These are phyloP conservation scores for Hypoxylon sp. DNA, from an alignment of 2,329 filamentous ascomycete species.

Conservation along the genomic window DNA sequence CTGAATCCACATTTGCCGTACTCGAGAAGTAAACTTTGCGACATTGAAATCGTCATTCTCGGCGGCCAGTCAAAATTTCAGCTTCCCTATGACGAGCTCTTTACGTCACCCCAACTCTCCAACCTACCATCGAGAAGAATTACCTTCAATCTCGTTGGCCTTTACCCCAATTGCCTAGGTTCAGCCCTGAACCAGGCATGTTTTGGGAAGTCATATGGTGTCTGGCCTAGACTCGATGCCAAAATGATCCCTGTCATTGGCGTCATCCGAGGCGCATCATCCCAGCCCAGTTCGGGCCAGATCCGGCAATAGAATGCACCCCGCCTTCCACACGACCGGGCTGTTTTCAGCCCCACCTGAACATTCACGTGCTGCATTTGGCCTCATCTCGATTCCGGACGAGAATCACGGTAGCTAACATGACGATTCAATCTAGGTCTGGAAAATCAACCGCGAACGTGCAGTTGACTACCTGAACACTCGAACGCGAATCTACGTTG, in stretches of 20 bases:
- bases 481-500: conserved; percentile 96
- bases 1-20: background rate
- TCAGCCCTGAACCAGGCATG: conserved; percentile 18
- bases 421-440: conserved; percentile 76
- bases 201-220: conserved; percentile 32
- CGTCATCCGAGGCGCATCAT: conserved; percentile 45
- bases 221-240: conserved; percentile 28
- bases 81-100: conserved; percentile 24
- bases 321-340: conserved; percentile 43
- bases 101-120: conserved; percentile 31
- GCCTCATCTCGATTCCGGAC: conserved; percentile 14
- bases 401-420: conserved; percentile 18
- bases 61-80: background rate
- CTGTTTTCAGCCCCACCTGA: conserved; percentile 24
- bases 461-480: conserved; percentile 99
- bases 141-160: conserved; percentile 9
- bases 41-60: conserved; percentile 4
- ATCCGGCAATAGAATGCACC: conserved; percentile 47
- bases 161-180: conserved; percentile 27
- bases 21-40: conserved; percentile 1
- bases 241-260: conserved; percentile 47
- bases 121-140: conserved; percentile 1
- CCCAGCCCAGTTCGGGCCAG: conserved; percentile 39
- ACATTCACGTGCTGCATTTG: conserved; percentile 31
- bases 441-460: conserved; percentile 99